These are phyloP conservation scores for Tribonema minus DNA, from an alignment of 108 stramenopile species.

Conservation along the genomic window DNA sequence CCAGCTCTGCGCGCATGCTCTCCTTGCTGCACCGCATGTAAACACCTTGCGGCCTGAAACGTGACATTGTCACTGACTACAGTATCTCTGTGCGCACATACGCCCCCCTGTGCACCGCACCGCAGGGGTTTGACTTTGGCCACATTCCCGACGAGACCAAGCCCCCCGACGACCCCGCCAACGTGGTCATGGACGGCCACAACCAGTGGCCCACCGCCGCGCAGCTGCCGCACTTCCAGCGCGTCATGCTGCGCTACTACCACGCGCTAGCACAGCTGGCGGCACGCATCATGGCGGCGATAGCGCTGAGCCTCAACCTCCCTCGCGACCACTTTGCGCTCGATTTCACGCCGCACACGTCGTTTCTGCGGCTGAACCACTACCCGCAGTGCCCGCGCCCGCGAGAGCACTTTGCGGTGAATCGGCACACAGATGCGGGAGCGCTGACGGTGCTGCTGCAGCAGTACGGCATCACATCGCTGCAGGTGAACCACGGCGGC, in stretches of 20 bases:
- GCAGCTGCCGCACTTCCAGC: conserved; percentile 51
- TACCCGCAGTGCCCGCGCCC: conserved; percentile 63
- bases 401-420: conserved; percentile 30
- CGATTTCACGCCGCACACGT: conserved; percentile 62
- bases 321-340: conserved; percentile 4
- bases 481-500: conserved; percentile 62
- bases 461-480: conserved; percentile 18
- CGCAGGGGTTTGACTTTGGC: conserved; percentile 74
- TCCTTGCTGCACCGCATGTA: no score
- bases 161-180: conserved; percentile 58
- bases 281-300: conserved; percentile 30
- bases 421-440: conserved; percentile 78
- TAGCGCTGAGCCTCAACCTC: conserved; percentile 31
- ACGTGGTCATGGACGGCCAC: conserved; percentile 69
- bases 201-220: conserved; percentile 78
- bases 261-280: conserved; percentile 65
- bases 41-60: no score
- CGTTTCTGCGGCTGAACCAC: conserved; percentile 76
- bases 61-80: no score
- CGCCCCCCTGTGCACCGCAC: no score
- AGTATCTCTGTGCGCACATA: no score
- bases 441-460: conserved; percentile 81
- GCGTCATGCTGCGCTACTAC: conserved; percentile 64
- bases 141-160: conserved; percentile 64
- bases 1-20: no score